Evolutionary conservation across 2,329 filamentous ascomycete genomes (phyloP).

Genomic region (Xylariaceae sp.): DNA sequence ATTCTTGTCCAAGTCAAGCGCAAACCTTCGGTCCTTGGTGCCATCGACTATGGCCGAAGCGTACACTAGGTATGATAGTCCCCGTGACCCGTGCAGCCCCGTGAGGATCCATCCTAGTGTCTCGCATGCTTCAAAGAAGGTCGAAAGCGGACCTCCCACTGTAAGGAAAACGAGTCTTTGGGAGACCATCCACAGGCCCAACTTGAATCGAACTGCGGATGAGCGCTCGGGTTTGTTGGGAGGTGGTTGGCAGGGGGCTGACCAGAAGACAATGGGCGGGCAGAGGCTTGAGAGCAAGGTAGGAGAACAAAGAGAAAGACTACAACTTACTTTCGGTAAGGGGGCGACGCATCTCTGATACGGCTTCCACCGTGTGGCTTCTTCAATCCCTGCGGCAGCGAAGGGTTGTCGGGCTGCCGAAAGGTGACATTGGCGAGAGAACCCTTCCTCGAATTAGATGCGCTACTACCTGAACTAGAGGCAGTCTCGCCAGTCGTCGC

Average conservation of each 20-base stretch:
- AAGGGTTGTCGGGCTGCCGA: conserved; percentile 40
- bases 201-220: background rate
- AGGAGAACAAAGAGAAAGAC: conserved; percentile 4
- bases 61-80: background rate
- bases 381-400: conserved; percentile 46
- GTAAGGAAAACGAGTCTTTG: background rate
- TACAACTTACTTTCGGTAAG: conserved; percentile 45
- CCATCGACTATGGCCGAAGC: background rate
- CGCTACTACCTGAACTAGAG: conserved; percentile 36
- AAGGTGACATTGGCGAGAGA: conserved; percentile 49
- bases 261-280: conserved; percentile 1
- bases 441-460: conserved; percentile 39
- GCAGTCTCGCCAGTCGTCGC: conserved; percentile 36
- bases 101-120: conserved; percentile 2
- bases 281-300: background rate
- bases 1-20: conserved; percentile 9
- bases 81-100: no score
- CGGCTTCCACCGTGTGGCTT: conserved; percentile 42
- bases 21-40: conserved; percentile 3
- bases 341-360: conserved; percentile 46
- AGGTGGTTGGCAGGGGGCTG: background rate
- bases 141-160: background rate
- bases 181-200: background rate
- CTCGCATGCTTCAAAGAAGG: background rate
- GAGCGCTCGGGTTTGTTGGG: conserved; percentile 1